These are phyloP conservation scores for Golubevia sp. DNA, from an alignment of 1,284 basidiomycete species.

Conservation along the genomic window DNA sequence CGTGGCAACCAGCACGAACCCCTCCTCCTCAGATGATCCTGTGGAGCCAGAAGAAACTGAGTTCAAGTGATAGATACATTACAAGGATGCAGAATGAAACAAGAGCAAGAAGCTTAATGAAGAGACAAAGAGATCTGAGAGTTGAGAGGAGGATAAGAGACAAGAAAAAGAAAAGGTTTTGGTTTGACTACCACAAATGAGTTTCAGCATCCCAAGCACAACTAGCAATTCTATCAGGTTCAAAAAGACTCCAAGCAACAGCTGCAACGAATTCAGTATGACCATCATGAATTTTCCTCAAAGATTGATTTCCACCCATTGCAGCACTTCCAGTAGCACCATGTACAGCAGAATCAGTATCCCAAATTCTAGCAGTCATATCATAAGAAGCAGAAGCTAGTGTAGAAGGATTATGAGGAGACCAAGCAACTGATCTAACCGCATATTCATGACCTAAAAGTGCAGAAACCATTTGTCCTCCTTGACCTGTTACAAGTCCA, in stretches of 20 bases:
- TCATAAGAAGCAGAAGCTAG: constrained; percentile 88
- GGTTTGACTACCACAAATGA: constrained; percentile 76
- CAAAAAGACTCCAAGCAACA: constrained; percentile 79
- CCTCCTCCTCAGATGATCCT: too few species aligned
- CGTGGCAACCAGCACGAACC: too few species aligned
- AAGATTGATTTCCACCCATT: constrained; percentile 54
- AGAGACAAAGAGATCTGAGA: too few species aligned
- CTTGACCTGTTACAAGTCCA: constrained; percentile 1
- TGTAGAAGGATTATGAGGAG: constrained; percentile 72
- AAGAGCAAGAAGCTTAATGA: too few species aligned
- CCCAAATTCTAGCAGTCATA: constrained; percentile 88
- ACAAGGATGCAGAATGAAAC: too few species aligned
- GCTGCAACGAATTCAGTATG: constrained; percentile 96
- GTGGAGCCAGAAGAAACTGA: too few species aligned
- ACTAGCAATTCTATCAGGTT: constrained; percentile 80
- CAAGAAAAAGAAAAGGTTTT: too few species aligned
- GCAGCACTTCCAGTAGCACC: too few species aligned
- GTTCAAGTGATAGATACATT: too few species aligned
- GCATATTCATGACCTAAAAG: constrained; percentile 65
- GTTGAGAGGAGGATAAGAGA: too few species aligned
- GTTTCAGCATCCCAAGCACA: constrained; percentile 88
- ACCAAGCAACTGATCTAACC: constrained; percentile 64
- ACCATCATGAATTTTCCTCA: constrained; percentile 72
- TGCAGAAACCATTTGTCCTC: constrained; percentile 18
- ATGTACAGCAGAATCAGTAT: constrained; percentile 22